These are phyloP conservation scores for Saturnispora mendoncae DNA, from an alignment of 805 yeast species.

Conservation along the genomic window DNA sequence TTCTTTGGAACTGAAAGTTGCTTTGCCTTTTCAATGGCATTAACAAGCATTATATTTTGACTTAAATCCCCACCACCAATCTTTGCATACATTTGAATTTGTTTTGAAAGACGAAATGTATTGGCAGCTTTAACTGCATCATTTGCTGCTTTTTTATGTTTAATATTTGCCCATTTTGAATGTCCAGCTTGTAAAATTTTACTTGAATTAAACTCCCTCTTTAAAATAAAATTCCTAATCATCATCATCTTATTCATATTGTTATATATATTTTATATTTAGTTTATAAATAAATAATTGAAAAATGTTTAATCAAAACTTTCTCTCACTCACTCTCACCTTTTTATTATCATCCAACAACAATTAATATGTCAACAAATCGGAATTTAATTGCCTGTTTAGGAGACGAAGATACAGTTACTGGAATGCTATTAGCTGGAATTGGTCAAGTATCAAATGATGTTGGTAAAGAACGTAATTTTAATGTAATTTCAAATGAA, in stretches of 20 bases:
- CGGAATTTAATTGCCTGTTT: constrained; percentile 85
- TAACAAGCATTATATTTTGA: constrained; percentile 50
- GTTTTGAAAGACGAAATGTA: constrained; percentile 61
- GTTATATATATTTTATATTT: neutral
- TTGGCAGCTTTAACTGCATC: constrained; percentile 69
- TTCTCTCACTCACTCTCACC: too few relatives aligned
- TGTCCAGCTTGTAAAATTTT: constrained; percentile 51
- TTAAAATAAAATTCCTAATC: neutral
- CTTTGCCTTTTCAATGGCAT: constrained; percentile 71
- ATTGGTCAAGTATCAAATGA: constrained; percentile 73
- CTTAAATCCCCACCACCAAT: constrained; percentile 60
- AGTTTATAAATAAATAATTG: too few relatives aligned
- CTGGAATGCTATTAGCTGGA: constrained; percentile 93
- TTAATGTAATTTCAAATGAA: constrained; percentile 66
- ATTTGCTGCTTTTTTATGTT: constrained; percentile 88
- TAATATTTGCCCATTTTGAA: constrained; percentile 90
- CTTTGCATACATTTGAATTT: constrained; percentile 70
- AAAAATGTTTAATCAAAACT: too few relatives aligned
- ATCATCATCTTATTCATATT: neutral
- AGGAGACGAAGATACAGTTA: constrained; percentile 96
- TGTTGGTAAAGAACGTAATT: constrained; percentile 66
- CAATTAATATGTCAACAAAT: too few relatives aligned
- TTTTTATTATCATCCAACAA: too few relatives aligned
- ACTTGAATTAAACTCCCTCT: too few relatives aligned
- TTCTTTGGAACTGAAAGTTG: constrained; percentile 71